Evolutionary conservation across 805 yeast species (phyloP).

Genomic region (Ogataea naganishii): DNA sequence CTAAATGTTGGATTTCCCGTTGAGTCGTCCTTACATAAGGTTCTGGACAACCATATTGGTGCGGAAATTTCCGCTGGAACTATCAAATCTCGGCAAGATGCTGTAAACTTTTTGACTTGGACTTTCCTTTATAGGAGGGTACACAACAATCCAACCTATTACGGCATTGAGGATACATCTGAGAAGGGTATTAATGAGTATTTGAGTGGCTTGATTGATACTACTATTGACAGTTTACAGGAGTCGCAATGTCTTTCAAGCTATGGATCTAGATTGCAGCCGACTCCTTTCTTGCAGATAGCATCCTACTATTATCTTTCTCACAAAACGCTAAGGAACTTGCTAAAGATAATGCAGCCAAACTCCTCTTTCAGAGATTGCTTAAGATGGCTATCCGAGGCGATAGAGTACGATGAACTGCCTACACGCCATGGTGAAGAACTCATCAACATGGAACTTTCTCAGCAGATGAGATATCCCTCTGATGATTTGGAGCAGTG

Average conservation of each 20-base stretch:
- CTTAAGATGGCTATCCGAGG: constrained; percentile 49
- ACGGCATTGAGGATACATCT: constrained; percentile 57
- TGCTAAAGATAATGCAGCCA: constrained; percentile 43
- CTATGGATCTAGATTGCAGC: constrained; percentile 35
- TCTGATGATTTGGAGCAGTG: constrained; percentile 47
- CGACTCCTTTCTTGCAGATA: constrained; percentile 79
- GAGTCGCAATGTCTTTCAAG: constrained; percentile 67
- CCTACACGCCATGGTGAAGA: constrained; percentile 93
- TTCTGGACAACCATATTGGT: constrained; percentile 71
- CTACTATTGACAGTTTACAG: constrained; percentile 53
- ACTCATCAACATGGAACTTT: constrained; percentile 74
- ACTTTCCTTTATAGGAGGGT: constrained; percentile 68
- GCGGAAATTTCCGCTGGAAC: constrained; percentile 74
- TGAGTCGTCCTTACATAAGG: constrained; percentile 70
- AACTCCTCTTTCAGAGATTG: constrained; percentile 49
- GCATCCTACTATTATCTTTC: constrained; percentile 90
- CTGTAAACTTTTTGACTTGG: constrained; percentile 69
- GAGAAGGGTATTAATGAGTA: constrained; percentile 49
- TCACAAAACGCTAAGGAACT: constrained; percentile 73
- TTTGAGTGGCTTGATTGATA: constrained; percentile 59
- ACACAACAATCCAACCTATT: constrained; percentile 70
- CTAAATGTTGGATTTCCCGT: constrained; percentile 77
- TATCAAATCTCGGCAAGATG: constrained; percentile 54
- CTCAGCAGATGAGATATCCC: constrained; percentile 59
- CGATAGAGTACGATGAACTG: constrained; percentile 75